Conservation (phyloP, 2,329 filamentous ascomycete species). For the Pyrenophora seminiperda region DNA sequence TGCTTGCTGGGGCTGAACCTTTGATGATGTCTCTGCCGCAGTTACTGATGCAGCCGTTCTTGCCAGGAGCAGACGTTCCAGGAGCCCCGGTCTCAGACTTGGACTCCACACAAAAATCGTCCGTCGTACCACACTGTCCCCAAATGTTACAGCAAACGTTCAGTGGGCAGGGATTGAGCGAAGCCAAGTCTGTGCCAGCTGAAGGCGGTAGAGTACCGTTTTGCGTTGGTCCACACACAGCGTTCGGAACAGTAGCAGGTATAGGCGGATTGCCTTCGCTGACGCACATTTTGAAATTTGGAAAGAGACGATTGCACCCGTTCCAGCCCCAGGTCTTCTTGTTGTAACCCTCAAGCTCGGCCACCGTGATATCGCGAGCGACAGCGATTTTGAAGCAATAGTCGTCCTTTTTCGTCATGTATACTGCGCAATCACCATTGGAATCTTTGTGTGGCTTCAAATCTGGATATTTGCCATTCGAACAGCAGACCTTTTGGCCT, state of each 20-base stretch:
- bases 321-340: slow-evolving; percentile 24
- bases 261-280: slow-evolving; percentile 16
- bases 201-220: slow-evolving; percentile 46
- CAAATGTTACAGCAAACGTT: slow-evolving; percentile 29
- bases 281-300: slow-evolving; percentile 15
- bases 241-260: slow-evolving; percentile 37
- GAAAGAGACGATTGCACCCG: slow-evolving; percentile 16
- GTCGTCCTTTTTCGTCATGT: slow-evolving; percentile 10
- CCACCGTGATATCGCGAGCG: background rate
- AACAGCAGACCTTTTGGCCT: slow-evolving; percentile 18
- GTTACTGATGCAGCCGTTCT: slow-evolving; percentile 21
- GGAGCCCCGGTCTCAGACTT: slow-evolving; percentile 9
- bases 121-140: slow-evolving; percentile 23
- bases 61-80: slow-evolving; percentile 10
- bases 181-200: slow-evolving; percentile 33
- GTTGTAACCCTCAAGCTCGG: slow-evolving; percentile 14
- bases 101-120: slow-evolving; percentile 19
- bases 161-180: slow-evolving; percentile 24
- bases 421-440: slow-evolving; percentile 10
- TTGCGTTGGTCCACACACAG: slow-evolving; percentile 54
- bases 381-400: slow-evolving; percentile 14
- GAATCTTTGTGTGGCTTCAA: slow-evolving; percentile 13
- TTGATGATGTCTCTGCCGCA: slow-evolving; percentile 25
- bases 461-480: slow-evolving; percentile 12
- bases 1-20: no score